Evolutionary conservation across 148 eudicot genomes (phyloP), one percentile per base, ranked within the genome.

Genomic region (Salicornia ramosissima): DNA sequence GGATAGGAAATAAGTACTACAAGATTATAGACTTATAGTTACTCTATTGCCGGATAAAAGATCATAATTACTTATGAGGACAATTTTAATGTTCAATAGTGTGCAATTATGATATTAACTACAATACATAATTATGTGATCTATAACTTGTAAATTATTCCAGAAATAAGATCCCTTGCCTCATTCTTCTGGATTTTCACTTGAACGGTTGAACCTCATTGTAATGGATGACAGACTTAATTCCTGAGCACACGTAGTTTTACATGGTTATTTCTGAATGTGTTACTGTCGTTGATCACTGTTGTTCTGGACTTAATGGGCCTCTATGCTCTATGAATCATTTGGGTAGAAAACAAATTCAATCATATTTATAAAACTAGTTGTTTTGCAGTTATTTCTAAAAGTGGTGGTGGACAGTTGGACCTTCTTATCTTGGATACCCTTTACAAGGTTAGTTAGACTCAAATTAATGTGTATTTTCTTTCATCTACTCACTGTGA

Each of bases 371-470:
- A 67, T 60, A 11, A 66, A 58, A 49, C 16, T 65, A 5, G 64
- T 65, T 64, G 68, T 34, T 16, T 77, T 79, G 84, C 82, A 94
- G 99, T 69, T 63, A 89, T 94, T 60, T 87, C 97, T 10, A 86
- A 88, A 74, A 77, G 77, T 75, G 79, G 76, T 58, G 90, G 81
- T 77, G 74, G 79, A 55, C 96, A 91, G 78, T 65, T 94, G 74
- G 99, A 94, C 82, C 96, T 94, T 70, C 93, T 94, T 72, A 87
- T 94, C 62, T 75, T 90, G 80, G 99, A 94, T 74, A 77, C 80
- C 52, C 68, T 77, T 10, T 77, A 77, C 80, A 77, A 77, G 80
- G 79, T 76, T 42, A 64, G 79, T 56, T 26, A 9, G 12, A 65
- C 8, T 12, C 57, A 57, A 28, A 39, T 19, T 47, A 49, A 8